Evolutionary conservation across 768 basidiomycete species (phyloP), one percentile per base, ranked within the genome.

Genomic region (Macrolepiota albuminosa): DNA sequence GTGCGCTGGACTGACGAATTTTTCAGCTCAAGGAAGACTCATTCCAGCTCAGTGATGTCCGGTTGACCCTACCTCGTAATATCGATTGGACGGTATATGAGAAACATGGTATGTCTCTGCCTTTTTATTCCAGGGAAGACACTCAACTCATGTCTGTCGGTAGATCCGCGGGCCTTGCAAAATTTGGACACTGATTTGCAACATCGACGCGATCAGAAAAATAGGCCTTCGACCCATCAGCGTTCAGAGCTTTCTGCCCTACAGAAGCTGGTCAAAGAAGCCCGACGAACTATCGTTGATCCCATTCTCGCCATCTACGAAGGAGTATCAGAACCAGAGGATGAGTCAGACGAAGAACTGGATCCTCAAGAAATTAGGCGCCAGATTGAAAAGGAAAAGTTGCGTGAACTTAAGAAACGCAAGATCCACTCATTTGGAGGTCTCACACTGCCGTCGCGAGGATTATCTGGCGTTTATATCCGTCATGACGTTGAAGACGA

Each of bases 81-180:
- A 74, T 91, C 49, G 76, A 90, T 63, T 92, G 89, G 90, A 70
- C 78, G 11, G 66, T 81, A 1, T 90, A 85, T 67, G 74, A 78
- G 10, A 74, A 76, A 6, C 75, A 76, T 64, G 88, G 89, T 90
- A 67, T 53, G 76, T 69, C 39, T 40, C 26, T 48, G 58, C 34
- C 54, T 46, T 40, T 43, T 16, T n/a, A 33, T 55, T n/a, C n/a
- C 34, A 40, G 6, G 13, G 4, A 9, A 3, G 42, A 43, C 42
- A n/a, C 52, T 45, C 51, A 45, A 57, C 56, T 47, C 50, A 48
- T 39, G 33, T 60, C 26, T 56, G 16, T 42, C 31, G 14, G 24
- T 59, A 89, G 88, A 90, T 63, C 77, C 86, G 1, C 70, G 75
- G 5, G 78, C 83, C 9, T 74, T 90, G 14, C 78, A 77, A 26